Percentiles rank a stretch among this genome's conserved stretches.
These are phyloP conservation scores for Ogataea henricii DNA, from an alignment of 805 yeast genomes.

Conservation along the genomic window DNA sequence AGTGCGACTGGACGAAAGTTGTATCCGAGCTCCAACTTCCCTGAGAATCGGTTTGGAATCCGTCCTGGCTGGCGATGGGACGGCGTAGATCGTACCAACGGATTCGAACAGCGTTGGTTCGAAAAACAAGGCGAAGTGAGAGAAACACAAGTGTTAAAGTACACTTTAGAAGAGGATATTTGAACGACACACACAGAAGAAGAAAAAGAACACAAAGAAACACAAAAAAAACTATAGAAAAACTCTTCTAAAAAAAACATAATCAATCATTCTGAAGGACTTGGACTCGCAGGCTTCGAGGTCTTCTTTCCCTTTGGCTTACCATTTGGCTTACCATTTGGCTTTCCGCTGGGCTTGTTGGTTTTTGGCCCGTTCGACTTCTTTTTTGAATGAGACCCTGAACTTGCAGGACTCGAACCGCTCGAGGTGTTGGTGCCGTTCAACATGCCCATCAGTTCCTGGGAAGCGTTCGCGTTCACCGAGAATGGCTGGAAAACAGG, in stretches of 20 bases:
- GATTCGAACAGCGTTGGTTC: conserved; percentile 72
- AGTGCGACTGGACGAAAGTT: conserved; percentile 52
- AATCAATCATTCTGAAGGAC: not conserved
- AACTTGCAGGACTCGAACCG: not conserved
- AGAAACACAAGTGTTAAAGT: conserved; percentile 33
- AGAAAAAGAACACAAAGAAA: too few relatives aligned
- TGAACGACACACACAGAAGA: too few relatives aligned
- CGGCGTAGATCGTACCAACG: conserved; percentile 87
- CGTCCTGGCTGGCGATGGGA: conserved; percentile 88
- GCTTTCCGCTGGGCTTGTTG: not conserved
- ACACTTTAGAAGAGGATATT: conserved; percentile 43
- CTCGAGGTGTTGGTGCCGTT: conserved; percentile 1
- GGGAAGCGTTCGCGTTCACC: conserved; percentile 15
- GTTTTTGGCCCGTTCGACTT: not conserved
- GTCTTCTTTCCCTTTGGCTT: not conserved
- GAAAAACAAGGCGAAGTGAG: conserved; percentile 40
- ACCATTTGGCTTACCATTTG: not conserved
- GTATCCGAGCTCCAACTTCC: conserved; percentile 51
- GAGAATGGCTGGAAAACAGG: conserved; percentile 9
- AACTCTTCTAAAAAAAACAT: not conserved
- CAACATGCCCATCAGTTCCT: conserved; percentile 22
- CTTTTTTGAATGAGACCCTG: not conserved
- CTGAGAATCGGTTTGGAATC: conserved; percentile 74
- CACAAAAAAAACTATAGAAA: not conserved
- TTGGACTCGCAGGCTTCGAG: not conserved